Conservation (phyloP, 73 alveolate genomes). For the Stentor coeruleus region DNA sequence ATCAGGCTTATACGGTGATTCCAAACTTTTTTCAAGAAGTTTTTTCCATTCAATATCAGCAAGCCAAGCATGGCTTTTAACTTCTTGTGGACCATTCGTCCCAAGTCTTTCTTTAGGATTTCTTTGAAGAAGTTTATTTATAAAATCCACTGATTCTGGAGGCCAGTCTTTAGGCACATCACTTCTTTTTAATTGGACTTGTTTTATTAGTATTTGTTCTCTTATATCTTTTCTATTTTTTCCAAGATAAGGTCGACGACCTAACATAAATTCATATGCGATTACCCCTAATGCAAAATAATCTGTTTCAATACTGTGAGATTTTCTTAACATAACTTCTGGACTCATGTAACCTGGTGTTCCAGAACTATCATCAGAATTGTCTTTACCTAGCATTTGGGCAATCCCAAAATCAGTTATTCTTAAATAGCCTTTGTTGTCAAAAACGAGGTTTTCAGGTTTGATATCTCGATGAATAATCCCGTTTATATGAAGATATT, state of each 20-base stretch:
- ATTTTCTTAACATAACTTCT: slow-evolving; percentile 73
- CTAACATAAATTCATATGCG: slow-evolving; percentile 78
- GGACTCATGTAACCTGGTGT: slow-evolving; percentile 93
- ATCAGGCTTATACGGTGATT: not conserved
- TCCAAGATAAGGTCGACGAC: slow-evolving; percentile 89
- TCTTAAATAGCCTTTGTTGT: slow-evolving; percentile 73
- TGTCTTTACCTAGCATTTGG: slow-evolving; percentile 74
- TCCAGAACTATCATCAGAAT: slow-evolving; percentile 85
- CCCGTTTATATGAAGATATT: slow-evolving; percentile 80
- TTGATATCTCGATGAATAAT: slow-evolving; percentile 93
- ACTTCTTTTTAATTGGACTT: slow-evolving; percentile 63
- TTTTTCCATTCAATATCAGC: slow-evolving; percentile 79
- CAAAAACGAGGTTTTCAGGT: slow-evolving; percentile 94
- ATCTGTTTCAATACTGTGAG: slow-evolving; percentile 79
- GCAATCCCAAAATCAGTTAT: slow-evolving; percentile 93
- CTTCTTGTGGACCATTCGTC: slow-evolving; percentile 81
- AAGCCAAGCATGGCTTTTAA: slow-evolving; percentile 85
- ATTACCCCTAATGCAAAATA: slow-evolving; percentile 94
- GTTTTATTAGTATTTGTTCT: slow-evolving; percentile 62
- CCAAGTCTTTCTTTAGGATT: slow-evolving; percentile 88
- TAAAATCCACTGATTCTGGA: slow-evolving; percentile 93
- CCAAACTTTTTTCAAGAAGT: slow-evolving; percentile 26
- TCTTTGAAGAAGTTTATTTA: slow-evolving; percentile 83
- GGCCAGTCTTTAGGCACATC: slow-evolving; percentile 94
- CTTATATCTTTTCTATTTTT: slow-evolving; percentile 72